phyloP scores from a whole-genome alignment of 108 stramenopile genomes.

The Pseudonitzschia delicatissima region DNA sequence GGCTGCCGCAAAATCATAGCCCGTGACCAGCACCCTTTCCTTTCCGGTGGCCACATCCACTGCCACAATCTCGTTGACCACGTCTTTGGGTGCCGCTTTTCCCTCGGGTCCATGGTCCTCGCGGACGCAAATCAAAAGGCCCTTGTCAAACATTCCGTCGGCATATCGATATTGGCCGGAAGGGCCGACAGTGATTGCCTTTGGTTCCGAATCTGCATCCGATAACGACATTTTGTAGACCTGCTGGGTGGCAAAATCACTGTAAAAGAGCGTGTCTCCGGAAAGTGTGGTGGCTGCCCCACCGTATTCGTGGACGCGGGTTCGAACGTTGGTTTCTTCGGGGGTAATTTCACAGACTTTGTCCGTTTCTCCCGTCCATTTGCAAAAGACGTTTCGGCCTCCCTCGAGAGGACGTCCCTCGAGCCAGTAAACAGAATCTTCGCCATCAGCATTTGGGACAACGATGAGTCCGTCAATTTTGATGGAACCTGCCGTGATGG shows the following conservation, averaged over 20 bases:
- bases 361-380: constrained; percentile 10
- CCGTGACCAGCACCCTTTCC: constrained; percentile 50
- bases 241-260: constrained; percentile 60
- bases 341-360: constrained; percentile 38
- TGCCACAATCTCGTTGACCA: constrained; percentile 63
- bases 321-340: constrained; percentile 51
- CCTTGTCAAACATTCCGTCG: constrained; percentile 36
- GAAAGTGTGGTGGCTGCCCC: constrained; percentile 61
- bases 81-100: constrained; percentile 36
- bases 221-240: constrained; percentile 12
- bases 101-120: constrained; percentile 34
- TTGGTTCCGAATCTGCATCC: constrained; percentile 12
- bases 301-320: constrained; percentile 79
- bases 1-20: constrained; percentile 65
- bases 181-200: constrained; percentile 4
- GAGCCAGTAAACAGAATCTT: constrained; percentile 42
- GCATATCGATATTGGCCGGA: constrained; percentile 53
- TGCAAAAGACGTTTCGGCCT: constrained; percentile 58
- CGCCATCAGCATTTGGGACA: background rate
- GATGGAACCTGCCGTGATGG: constrained; percentile 59
- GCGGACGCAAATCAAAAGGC: constrained; percentile 26
- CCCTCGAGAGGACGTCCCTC: constrained; percentile 68
- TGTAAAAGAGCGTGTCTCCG: constrained; percentile 39
- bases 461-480: constrained; percentile 32
- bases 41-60: constrained; percentile 15